Base-by-base conservation (phyloP, 495 filamentous ascomycete genomes). In the Astrothelium macrocarpum region DNA sequence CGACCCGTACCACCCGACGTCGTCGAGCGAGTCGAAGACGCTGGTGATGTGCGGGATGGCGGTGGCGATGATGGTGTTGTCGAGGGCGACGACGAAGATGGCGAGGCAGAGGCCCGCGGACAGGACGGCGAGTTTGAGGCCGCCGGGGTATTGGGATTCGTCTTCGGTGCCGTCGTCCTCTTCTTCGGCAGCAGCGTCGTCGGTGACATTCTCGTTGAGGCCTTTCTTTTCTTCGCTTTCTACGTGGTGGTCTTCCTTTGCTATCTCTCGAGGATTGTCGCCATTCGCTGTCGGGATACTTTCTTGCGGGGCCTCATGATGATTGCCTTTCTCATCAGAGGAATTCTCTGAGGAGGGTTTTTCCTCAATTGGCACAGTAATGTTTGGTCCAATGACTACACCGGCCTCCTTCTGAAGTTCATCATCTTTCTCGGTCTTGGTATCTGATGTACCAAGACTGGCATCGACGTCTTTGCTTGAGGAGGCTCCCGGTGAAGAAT, bases 1-100 rank as follows among this genome's bases (percentile, higher is more conserved):
- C 9, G 66, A 69, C 14, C 73, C 72, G 61, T 76, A 77, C 74
- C 74, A 77, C 29, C 73, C 74, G 16, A 77, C 70, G 68, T 77
- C 74, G 25, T 70, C 69, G 18, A 77, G 64, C 36, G 62, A 64
- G 63, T 77, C 59, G 68, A 77, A 75, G 20, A 65, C 68, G 16
- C 63, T 67, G 2, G 74, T 75, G 42, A 77, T 73, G 14, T 61
- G 64, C 2, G 74, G 74, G 23, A 75, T 74, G 2, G 74, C 74
- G 7, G 72, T 76, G 7, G 74, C 73, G 53, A 74, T 72, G 64
- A 73, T 73, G 7, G 63, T 73, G 43, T 72, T 72, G 58, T 75
- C 73, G 14, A 75, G 65, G n/a, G 70, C 71, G 46, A 75, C 70
- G 36, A 73, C 66, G 60, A 75, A 75, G 16, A 67, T 73, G 12